These are phyloP conservation scores for Balakata baccata DNA, from an alignment of 345 rosid genomes.

Conservation along the genomic window DNA sequence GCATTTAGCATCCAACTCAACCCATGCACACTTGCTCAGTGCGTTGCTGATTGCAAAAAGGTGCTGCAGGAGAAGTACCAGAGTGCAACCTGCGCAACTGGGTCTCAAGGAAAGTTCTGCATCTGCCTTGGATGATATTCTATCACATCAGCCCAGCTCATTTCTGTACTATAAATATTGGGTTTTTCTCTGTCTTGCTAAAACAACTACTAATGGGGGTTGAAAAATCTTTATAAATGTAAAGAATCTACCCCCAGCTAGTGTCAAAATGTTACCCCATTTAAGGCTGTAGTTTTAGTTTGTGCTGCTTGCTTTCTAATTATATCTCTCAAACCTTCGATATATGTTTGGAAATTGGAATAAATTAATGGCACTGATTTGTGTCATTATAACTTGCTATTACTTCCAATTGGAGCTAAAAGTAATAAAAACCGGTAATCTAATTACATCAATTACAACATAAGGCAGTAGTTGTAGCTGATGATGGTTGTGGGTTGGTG, in stretches of 20 bases:
- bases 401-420: no score
- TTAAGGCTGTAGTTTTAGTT: background rate
- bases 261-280: background rate
- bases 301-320: background rate
- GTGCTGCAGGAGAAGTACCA: conserved; percentile 27
- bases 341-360: no score
- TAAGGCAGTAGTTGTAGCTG: no score
- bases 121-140: conserved; percentile 25
- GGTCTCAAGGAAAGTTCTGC: conserved; percentile 32
- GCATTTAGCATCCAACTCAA: conserved; percentile 37
- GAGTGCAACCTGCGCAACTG: conserved; percentile 32
- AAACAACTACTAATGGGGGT: background rate
- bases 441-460: no score
- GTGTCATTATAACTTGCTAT: no score
- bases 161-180: background rate
- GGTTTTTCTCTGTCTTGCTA: background rate
- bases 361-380: no score
- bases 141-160: background rate
- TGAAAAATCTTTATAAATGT: background rate
- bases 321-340: no score
- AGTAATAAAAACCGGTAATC: no score
- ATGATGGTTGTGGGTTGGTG: no score
- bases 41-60: conserved; percentile 36
- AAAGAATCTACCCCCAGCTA: no score
- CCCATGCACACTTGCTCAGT: conserved; percentile 32